Base-by-base conservation (phyloP, 768 basidiomycete species). In the Termitomyces sp. region DNA sequence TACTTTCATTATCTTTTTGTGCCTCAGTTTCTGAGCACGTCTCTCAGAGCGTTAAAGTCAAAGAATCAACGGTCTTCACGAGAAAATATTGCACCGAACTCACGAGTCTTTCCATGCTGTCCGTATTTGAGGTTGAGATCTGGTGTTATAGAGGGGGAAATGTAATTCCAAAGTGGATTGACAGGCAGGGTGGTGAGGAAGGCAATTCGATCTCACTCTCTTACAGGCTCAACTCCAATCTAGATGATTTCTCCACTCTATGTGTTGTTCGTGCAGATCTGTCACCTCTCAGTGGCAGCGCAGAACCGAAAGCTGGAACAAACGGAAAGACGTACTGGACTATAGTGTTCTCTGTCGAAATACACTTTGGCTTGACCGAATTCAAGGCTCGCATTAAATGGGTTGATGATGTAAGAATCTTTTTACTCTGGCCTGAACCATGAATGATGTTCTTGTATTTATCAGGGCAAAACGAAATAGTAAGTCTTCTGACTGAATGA, bases 141-240 rank as follows among this genome's bases (percentile, higher is more conserved):
- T 91, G 89, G 89, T 91, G 89, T 66, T 91, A 81, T 69, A 76
- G 89, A 64, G 88, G 89, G n/a, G 85, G 85, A 44, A 81, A 86
- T 60, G 73, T 70, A 7, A 73, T 86, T 34, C 89, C 89, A 0
- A 81, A 83, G 61, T 91, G 89, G 89, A 91, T 91, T 52, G 75
- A 83, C 45, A 74, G 88, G 54, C 72, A 80, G 16, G 78, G 79
- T 57, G 79, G 80, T 80, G 64, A 62, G 79, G 64, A 12, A 35
- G 51, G 30, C 25, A 28, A 17, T 23, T 5, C 19, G 19, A 19
- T 9, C 12, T 6, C 9, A 11, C 23, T 25, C 30, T 42, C 19
- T 16, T 9, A 17, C 3, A 41, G 12, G 5, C 16, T 46, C 6
- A 40, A 40, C 14, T 19, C 5, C 34, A 9, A 19, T 41, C 16